These are phyloP conservation scores for Penicillium maclennaniae DNA, from an alignment of 495 filamentous ascomycete species.

Conservation along the genomic window DNA sequence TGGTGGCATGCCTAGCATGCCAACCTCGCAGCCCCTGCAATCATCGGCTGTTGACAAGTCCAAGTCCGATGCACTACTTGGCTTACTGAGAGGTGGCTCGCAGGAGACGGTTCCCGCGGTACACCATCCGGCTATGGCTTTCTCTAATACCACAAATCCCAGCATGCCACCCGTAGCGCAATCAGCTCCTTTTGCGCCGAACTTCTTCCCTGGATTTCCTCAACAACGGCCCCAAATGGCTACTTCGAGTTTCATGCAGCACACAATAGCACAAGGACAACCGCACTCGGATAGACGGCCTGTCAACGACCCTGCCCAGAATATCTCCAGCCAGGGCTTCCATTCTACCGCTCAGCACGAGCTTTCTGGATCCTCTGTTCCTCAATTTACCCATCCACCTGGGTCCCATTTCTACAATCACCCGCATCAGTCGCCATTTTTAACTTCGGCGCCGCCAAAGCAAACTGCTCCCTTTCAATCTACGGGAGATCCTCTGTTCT, in stretches of 20 bases:
- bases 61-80: constrained; percentile 54
- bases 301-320: constrained; percentile 4
- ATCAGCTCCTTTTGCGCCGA: constrained; percentile 41
- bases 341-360: constrained; percentile 10
- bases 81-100: constrained; percentile 52
- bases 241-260: constrained; percentile 17
- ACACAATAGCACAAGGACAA: constrained; percentile 17
- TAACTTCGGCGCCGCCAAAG: constrained; percentile 10
- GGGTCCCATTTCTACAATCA: constrained; percentile 7
- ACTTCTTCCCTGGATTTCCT: constrained; percentile 37
- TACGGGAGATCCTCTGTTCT: constrained; percentile 50
- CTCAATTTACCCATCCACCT: constrained; percentile 13
- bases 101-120: constrained; percentile 28
- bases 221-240: constrained; percentile 27
- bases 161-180: constrained; percentile 31
- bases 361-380: constrained; percentile 12
- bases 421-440: constrained; percentile 10
- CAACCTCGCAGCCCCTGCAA: constrained; percentile 8
- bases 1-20: constrained; percentile 29
- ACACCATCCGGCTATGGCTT: constrained; percentile 38
- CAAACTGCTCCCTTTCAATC: constrained; percentile 47
- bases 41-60: constrained; percentile 22
- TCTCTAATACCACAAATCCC: constrained; percentile 24
- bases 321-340: constrained; percentile 1
- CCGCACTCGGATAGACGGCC: constrained; percentile 8